These are phyloP conservation scores for Tilletia walkeri DNA, from an alignment of 1,284 basidiomycete genomes.

Conservation along the genomic window DNA sequence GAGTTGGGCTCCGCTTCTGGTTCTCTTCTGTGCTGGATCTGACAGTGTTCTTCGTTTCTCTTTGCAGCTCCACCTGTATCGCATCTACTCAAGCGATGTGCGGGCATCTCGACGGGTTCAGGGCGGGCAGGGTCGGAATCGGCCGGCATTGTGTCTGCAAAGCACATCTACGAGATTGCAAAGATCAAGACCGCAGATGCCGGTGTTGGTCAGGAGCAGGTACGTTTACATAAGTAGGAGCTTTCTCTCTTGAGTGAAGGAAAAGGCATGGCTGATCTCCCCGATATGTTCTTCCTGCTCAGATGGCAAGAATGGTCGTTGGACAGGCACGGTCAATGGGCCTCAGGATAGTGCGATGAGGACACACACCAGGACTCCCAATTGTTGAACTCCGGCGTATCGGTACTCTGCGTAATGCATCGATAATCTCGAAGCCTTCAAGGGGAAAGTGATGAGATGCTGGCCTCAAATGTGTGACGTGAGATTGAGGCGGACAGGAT, in stretches of 20 bases:
- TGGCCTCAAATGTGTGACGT: too few species aligned
- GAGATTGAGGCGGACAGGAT: too few species aligned
- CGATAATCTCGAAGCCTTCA: too few species aligned
- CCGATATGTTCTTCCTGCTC: background rate
- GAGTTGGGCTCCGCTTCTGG: conserved; percentile 21
- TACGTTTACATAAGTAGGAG: background rate
- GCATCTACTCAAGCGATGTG: conserved; percentile 81
- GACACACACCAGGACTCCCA: background rate
- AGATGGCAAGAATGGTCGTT: conserved; percentile 13
- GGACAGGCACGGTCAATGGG: conserved; percentile 15
- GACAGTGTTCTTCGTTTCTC: background rate
- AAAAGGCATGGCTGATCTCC: background rate
- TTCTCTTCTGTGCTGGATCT: background rate
- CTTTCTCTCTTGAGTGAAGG: background rate
- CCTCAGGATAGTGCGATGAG: background rate
- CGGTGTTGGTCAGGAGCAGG: conserved; percentile 28
- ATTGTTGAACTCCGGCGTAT: too few species aligned
- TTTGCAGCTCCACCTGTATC: conserved; percentile 80
- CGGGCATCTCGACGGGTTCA: conserved; percentile 81
- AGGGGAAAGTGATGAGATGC: too few species aligned
- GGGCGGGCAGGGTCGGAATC: conserved; percentile 67
- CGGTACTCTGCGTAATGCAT: background rate
- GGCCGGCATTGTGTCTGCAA: conserved; percentile 78
- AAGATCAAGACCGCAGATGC: conserved; percentile 87
- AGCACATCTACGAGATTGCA: conserved; percentile 98